Percentiles rank a stretch among this genome's conserved stretches.
Conservation (phyloP, 129 eudicot genomes). For the Smallanthus sonchifolius region DNA sequence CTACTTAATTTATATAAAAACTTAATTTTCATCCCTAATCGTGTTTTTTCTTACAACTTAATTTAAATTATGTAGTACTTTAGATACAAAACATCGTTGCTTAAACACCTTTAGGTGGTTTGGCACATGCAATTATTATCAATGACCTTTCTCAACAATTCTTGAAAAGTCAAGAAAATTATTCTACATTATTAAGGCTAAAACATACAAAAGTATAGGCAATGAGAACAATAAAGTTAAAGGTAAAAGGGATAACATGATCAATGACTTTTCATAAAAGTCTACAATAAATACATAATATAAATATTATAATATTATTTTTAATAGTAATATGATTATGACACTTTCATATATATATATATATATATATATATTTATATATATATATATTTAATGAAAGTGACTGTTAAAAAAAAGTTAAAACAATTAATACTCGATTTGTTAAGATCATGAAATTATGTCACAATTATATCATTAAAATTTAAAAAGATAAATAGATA, state of each 20-base stretch:
- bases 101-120: background rate
- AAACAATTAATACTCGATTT: background rate
- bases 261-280: background rate
- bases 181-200: background rate
- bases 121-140: constrained; percentile 25
- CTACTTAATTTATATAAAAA: too few relatives aligned
- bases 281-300: background rate
- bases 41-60: too few relatives aligned
- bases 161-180: background rate
- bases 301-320: background rate
- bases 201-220: background rate
- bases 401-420: too few relatives aligned
- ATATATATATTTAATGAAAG: too few relatives aligned
- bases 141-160: constrained; percentile 1
- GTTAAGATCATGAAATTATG: too few relatives aligned
- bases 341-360: background rate
- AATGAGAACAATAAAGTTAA: background rate
- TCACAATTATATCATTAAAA: too few relatives aligned
- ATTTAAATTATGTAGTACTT: background rate
- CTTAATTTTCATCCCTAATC: too few relatives aligned
- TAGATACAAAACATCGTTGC: background rate
- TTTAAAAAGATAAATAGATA: background rate
- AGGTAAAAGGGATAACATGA: background rate
- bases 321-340: background rate
- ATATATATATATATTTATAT: too few relatives aligned